Evolutionary conservation across 192 early-diverging fungal species (phyloP), one percentile per base, ranked within the genome.

Genomic region (Coemansia sp.): DNA sequence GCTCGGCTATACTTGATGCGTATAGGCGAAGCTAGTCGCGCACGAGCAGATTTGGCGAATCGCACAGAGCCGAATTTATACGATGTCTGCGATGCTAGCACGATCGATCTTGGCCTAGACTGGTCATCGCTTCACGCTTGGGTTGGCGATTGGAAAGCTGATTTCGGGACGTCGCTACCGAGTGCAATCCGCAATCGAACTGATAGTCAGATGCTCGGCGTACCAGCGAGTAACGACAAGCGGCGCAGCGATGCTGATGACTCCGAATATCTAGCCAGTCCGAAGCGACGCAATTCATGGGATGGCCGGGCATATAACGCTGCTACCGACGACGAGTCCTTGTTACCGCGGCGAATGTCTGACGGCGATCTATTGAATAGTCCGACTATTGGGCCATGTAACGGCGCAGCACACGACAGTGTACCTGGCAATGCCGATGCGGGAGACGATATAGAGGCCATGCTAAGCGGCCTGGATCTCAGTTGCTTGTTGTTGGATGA

Each of bases 1-100:
- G 75, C 75, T 17, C 75, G 80, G 50, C 36, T 77, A 41, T 82
- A 82, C 41, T 12, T 82, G 65, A 36, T 72, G 72, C 75, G 80
- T 15, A 67, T 82, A 27, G 80, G 80, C 15, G 80, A 82, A 44
- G 72, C 80, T 14, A 77, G 75, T 25, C 67, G 69, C 37, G 68
- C 80, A 37, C 80, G 69, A 29, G 72, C 80, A 9, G 80, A 82
- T 32, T 34, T 82, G 48, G 80, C 80, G 5, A 69, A 61, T 12
- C 68, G 80, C 19, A 68, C 73, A 12, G 71, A 82, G 19, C 80
- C 80, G 10, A 82, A 75, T 25, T 37, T 77, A 4, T 67, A 45
- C 25, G 80, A 82, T 27, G 45, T 82, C 14, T 25, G 68, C 19
- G 75, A 75, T 17, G 32, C 66, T 10, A 74, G 65, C n/a, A 21